Evolutionary conservation across 2,329 filamentous ascomycete genomes (phyloP), one percentile per base, ranked within the genome.

Genomic region (Diaporthe citriasiana): DNA sequence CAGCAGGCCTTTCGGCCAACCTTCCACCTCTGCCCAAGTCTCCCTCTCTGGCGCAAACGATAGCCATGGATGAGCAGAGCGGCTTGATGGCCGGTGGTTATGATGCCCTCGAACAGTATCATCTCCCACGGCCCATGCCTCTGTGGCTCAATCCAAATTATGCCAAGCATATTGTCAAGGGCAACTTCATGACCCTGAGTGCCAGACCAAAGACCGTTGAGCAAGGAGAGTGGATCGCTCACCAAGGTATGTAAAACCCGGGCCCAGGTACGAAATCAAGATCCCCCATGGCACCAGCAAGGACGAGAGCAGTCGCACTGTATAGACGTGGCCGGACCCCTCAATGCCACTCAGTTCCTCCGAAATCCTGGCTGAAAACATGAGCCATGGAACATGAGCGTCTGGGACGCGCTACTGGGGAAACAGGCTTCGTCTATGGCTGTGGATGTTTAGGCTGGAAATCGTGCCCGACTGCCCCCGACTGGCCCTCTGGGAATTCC

Each of bases 121-220:
- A 92, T 78, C 86, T 94, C 74, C 92, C 92, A 74, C 88, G 90
- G 53, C 89, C 90, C 42, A 86, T 91, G 74, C 94, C 94, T 22
- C 85, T 94, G 75, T 95, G 94, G 91, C 90, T 95, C 79, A 93
- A 94, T 80, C 89, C 93, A 72, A 86, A 91, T 76, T 93, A 94
- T 81, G 92, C 93, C 71, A 94, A 93, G 81, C 92, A 97, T 80
- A 97, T 98, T 77, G 95, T 98, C 80, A 97, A 96, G 86, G 96
- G 96, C 74, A 98, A 98, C 86, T 98, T 98, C 82, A 95, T 98
- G 93, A 98, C 96, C 15, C 85, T 98, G 74, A 97, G 95, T 79
- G 95, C 95, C 66, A 93, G 95, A 81, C 96, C 96, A 30, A 95
- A 96, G 86, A 95, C 97, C 73, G 94, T 98, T 59, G 96, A 98